These are phyloP conservation scores for Fusarium verticillioides DNA, from an alignment of 2,329 filamentous ascomycete species.

Conservation along the genomic window DNA sequence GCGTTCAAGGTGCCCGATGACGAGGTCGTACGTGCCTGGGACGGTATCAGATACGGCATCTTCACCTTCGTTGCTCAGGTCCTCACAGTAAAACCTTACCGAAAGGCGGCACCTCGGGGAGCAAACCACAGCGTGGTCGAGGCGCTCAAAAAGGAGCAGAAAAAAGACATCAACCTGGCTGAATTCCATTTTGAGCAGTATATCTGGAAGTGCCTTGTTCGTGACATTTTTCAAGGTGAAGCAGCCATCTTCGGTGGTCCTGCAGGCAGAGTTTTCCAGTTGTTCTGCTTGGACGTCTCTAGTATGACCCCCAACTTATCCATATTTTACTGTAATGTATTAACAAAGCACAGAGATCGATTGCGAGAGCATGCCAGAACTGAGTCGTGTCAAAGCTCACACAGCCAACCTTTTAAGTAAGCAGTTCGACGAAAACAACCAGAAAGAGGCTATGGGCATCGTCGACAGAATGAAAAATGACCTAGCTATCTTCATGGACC, in stretches of 20 bases:
- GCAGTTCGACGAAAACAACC: not conserved
- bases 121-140: not conserved
- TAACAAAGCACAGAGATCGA: slow-evolving; percentile 11
- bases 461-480: not conserved
- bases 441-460: not conserved
- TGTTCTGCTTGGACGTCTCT: slow-evolving; percentile 19
- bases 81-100: slow-evolving; percentile 11
- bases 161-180: not conserved
- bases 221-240: slow-evolving; percentile 5
- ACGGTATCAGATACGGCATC: not conserved
- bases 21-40: not conserved
- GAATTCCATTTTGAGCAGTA: slow-evolving; percentile 1
- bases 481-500: slow-evolving; percentile 21
- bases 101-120: not conserved
- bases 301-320: not conserved
- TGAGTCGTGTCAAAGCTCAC: slow-evolving; percentile 21
- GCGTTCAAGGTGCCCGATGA: slow-evolving; percentile 21
- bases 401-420: not conserved
- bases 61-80: slow-evolving; percentile 2
- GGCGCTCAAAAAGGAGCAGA: slow-evolving; percentile 6
- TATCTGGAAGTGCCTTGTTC: slow-evolving; percentile 19
- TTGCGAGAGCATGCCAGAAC: not conserved
- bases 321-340: not conserved
- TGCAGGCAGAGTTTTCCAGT: slow-evolving; percentile 13
- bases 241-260: slow-evolving; percentile 16